These are phyloP conservation scores for Mycena sanguinolenta DNA, from an alignment of 768 basidiomycete genomes.

Conservation along the genomic window DNA sequence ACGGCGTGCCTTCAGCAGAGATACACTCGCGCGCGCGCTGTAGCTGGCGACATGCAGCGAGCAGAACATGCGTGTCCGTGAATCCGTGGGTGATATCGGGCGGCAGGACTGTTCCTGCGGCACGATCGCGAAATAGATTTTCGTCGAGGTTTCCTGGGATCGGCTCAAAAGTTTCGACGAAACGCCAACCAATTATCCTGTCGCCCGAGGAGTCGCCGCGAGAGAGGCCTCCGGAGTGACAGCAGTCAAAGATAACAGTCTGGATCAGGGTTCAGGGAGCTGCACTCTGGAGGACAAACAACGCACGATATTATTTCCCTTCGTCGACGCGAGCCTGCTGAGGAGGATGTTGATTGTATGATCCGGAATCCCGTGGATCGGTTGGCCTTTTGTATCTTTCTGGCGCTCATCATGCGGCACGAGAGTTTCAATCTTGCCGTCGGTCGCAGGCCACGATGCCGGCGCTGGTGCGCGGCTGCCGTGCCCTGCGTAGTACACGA, in stretches of 20 bases:
- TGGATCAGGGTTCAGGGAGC: background rate
- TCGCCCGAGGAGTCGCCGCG: background rate
- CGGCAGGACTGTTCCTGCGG: background rate
- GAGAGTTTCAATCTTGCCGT: constrained; percentile 27
- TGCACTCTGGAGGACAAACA: background rate
- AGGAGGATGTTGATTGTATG: constrained; percentile 25
- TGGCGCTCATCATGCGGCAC: constrained; percentile 28
- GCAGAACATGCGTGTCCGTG: constrained; percentile 35
- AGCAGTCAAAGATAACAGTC: constrained; percentile 36
- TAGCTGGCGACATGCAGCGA: constrained; percentile 34
- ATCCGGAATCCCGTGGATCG: constrained; percentile 33
- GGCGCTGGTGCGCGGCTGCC: constrained; percentile 24
- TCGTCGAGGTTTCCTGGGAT: constrained; percentile 27
- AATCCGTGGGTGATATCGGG: constrained; percentile 20
- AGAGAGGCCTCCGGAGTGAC: constrained; percentile 24
- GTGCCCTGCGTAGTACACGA: constrained; percentile 32
- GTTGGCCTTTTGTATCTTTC: background rate
- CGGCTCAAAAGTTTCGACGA: constrained; percentile 17
- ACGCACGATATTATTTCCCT: constrained; percentile 35
- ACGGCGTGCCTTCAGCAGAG: constrained; percentile 16
- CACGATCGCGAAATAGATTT: background rate
- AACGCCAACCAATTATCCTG: too few species aligned
- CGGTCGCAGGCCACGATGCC: constrained; percentile 14
- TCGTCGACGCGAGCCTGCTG: constrained; percentile 25
- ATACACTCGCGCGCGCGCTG: constrained; percentile 34